Conservation (phyloP, 345 rosid species). For the Physaria fendleri region DNA sequence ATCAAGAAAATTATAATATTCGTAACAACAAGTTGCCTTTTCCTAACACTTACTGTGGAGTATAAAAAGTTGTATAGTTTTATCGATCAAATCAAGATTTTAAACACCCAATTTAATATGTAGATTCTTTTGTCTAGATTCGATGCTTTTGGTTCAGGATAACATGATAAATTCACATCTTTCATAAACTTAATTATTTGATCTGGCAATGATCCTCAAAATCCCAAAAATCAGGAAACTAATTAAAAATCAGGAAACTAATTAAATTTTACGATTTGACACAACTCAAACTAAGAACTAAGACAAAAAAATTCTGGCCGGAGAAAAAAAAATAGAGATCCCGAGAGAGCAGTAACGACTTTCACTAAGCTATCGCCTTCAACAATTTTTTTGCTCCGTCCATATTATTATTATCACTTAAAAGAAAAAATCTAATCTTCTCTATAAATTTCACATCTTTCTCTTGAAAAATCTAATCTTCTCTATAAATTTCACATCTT, state of each 20-base stretch:
- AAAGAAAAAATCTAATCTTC: too few species aligned
- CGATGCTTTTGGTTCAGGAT: not conserved
- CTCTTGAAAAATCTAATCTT: too few species aligned
- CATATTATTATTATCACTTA: too few species aligned
- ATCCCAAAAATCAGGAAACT: not conserved
- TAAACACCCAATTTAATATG: not conserved
- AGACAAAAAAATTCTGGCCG: not conserved
- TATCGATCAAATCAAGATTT: not conserved
- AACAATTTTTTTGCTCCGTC: not conserved
- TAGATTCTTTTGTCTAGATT: not conserved
- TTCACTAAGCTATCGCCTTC: conserved; percentile 9
- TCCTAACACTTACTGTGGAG: not conserved
- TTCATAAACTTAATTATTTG: not conserved
- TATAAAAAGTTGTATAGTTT: not conserved
- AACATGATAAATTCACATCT: not conserved
- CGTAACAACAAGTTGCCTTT: not conserved
- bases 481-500: conserved; percentile 12
- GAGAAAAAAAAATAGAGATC: not conserved
- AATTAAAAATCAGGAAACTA: too few species aligned
- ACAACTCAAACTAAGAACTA: not conserved
- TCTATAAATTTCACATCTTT: too few species aligned
- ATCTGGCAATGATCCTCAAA: not conserved
- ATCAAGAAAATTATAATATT: not conserved
- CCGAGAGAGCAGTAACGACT: not conserved
- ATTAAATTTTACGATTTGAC: not conserved